Percentiles rank a stretch among this genome's conserved stretches.
Evolutionary conservation across 805 yeast species (phyloP).

Genomic region (Metschnikowia henanensis): DNA sequence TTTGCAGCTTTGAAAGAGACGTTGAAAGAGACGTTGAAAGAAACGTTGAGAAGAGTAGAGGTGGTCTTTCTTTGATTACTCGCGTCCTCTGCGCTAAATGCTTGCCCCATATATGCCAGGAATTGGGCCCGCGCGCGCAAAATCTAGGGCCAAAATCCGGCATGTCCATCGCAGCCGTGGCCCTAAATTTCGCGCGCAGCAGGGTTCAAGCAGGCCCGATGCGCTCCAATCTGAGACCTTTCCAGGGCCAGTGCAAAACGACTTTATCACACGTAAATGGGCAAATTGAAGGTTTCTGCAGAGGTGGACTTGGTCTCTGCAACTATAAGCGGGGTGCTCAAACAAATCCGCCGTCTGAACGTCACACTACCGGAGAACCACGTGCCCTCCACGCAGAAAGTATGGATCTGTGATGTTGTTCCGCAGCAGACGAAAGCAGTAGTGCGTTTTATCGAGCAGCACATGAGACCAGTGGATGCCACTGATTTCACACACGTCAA

Average conservation of each 20-base stretch:
- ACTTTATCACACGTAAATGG: conserved; percentile 7
- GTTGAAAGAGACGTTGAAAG: no score
- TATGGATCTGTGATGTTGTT: conserved; percentile 50
- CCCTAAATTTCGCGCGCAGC: no score
- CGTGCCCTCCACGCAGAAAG: conserved; percentile 31
- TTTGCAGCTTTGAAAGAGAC: no score
- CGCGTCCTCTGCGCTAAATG: no score
- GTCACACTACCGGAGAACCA: conserved; percentile 15
- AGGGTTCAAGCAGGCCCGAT: no score
- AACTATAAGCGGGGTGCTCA: conserved; percentile 42
- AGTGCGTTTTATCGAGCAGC: conserved; percentile 27
- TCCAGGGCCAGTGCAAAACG: neutral
- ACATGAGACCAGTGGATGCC: conserved; percentile 26
- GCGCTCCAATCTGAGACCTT: no score
- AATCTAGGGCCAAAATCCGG: neutral
- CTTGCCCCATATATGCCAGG: no score
- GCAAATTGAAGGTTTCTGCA: conserved; percentile 13
- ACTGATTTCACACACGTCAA: conserved; percentile 47
- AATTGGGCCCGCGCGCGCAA: neutral
- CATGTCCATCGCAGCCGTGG: no score
- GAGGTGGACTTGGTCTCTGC: conserved; percentile 49
- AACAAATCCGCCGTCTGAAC: conserved; percentile 42
- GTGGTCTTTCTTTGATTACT: no score
- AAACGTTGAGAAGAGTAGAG: no score
- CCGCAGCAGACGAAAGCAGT: conserved; percentile 36